These are phyloP conservation scores for Zymoseptoria passerinii DNA, from an alignment of 2,329 filamentous ascomycete genomes.

Conservation along the genomic window DNA sequence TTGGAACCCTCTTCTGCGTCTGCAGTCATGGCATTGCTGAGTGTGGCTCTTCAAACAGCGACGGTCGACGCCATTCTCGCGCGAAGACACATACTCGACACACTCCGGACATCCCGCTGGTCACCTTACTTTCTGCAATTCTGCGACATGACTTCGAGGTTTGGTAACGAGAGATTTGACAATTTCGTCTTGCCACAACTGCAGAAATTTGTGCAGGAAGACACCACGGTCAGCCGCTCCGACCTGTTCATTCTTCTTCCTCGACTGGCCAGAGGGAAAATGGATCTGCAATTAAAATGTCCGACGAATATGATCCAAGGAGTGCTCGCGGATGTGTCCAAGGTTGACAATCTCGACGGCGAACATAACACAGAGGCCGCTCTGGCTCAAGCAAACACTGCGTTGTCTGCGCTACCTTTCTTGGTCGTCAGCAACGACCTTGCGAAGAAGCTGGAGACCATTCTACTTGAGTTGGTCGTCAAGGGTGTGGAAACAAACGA, in stretches of 20 bases:
- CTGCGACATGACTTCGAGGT: conserved; percentile 69
- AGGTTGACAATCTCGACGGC: background rate
- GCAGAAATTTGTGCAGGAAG: conserved; percentile 68
- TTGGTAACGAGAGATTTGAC: conserved; percentile 66
- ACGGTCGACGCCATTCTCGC: conserved; percentile 73
- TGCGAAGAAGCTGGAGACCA: background rate
- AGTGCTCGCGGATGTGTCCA: background rate
- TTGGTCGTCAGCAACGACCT: conserved; percentile 10
- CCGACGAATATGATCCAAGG: background rate
- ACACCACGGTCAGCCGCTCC: conserved; percentile 29
- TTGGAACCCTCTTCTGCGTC: conserved; percentile 22
- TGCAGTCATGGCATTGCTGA: conserved; percentile 40
- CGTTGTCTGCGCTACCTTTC: conserved; percentile 13
- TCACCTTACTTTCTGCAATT: conserved; percentile 73
- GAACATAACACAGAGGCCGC: background rate
- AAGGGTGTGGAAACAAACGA: conserved; percentile 4
- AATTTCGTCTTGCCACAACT: conserved; percentile 73
- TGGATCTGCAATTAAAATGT: conserved; percentile 7
- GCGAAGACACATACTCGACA: conserved; percentile 56
- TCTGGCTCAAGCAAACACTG: conserved; percentile 9
- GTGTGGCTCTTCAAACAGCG: conserved; percentile 65
- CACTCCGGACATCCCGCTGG: conserved; percentile 57
- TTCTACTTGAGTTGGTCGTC: conserved; percentile 9
- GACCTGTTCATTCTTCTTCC: conserved; percentile 9
- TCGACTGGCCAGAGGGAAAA: conserved; percentile 7